Evolutionary conservation across 352 stramenopile species (phyloP), one percentile per base, ranked within the genome.

Genomic region (Phytophthora brassicae): DNA sequence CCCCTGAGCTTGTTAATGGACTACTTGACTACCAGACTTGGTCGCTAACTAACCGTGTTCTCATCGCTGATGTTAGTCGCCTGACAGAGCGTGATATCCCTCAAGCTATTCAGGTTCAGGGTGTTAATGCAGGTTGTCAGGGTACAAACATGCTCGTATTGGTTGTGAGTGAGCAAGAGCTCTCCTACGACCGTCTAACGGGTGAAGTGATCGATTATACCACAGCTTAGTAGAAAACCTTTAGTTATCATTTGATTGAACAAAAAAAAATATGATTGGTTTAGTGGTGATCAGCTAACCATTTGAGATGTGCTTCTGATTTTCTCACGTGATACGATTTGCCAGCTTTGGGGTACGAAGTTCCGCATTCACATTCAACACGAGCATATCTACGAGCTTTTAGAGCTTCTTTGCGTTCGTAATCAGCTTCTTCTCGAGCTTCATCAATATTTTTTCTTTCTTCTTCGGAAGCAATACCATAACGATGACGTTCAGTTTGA

Each of bases 21-120:
- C 38, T 70, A 3, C 51, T 74, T 44, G 56, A 74, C 36, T 53
- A 59, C 17, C 31, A 68, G 16, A 68, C 53, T 5, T 74, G 53
- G 55, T 41, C 23, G 5, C 43, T 43, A 17, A 52, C 46, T 31
- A 59, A 70, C 33, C 66, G 51, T 46, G 24, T 66, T 6, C 20
- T 62, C 1, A 41, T 74, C 45, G 60, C 60, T 26, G 63, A 31
- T 31, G 26, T 31, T 9, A 31, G 26, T 31, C 26, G 26, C 26
- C 26, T 31, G 8, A 31, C 26, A 8, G 26, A 31, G 26, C 26
- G 26, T 31, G 26, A 31, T 31, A 8, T 31, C 8, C 26, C 26
- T 4, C 26, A 31, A 31, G 26, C 26, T 4, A 31, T 31, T 31
- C 26, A 31, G 26, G 26, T 31, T 9, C 26, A 31, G 8, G 26